Percentiles rank a stretch among this genome's conserved stretches.
These are phyloP conservation scores for Oryza punctata DNA, from an alignment of 176 grass and related monocot species.

Conservation along the genomic window DNA sequence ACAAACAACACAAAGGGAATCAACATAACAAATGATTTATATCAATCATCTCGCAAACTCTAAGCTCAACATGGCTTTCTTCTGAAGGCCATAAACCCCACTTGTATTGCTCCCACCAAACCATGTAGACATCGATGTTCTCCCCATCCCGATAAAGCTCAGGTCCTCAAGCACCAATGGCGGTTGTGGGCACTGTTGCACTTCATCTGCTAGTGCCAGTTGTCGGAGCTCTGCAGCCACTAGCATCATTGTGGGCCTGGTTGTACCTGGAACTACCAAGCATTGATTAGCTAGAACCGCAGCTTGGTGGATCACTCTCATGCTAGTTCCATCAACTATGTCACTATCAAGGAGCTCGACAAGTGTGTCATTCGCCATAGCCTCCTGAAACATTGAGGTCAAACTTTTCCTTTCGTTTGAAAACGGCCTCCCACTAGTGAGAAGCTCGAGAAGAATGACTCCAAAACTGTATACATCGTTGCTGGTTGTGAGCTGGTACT, in stretches of 20 bases:
- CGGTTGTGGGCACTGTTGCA: no score
- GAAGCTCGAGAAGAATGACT: conserved; percentile 30
- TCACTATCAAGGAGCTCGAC: neutral
- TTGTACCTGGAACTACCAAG: conserved; percentile 21
- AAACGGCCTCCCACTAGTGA: conserved; percentile 5
- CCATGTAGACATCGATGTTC: no score
- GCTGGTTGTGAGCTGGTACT: conserved; percentile 3
- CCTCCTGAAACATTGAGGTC: conserved; percentile 11
- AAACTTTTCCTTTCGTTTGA: neutral
- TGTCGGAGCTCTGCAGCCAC: conserved; percentile 1
- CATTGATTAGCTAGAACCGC: conserved; percentile 25
- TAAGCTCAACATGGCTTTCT: no score
- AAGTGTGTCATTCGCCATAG: conserved; percentile 1
- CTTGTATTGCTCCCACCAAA: no score
- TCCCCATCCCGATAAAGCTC: no score
- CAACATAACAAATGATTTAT: no score
- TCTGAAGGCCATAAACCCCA: no score
- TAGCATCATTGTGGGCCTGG: conserved; percentile 5
- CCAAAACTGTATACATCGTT: conserved; percentile 43
- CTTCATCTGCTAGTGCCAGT: neutral
- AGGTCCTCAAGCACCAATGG: no score
- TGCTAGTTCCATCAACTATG: neutral
- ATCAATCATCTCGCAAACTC: no score
- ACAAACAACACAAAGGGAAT: no score
- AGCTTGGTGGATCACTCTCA: neutral